Evolutionary conservation across 192 early-diverging fungal species (phyloP).

Genomic region (Powellomyces hirtus): DNA sequence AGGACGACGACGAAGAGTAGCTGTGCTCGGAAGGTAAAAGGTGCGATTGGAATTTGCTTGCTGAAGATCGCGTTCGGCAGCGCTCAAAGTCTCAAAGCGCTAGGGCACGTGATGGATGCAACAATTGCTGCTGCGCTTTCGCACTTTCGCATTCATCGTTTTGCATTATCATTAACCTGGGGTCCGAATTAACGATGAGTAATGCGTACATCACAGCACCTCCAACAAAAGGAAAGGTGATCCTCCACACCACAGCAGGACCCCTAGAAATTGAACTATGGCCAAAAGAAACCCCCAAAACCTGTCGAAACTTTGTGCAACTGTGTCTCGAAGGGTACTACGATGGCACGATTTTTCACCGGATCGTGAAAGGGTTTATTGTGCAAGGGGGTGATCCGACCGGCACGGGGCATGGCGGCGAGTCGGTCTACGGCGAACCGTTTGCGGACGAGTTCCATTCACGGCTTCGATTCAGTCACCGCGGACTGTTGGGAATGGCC

Average conservation of each 20-base stretch:
- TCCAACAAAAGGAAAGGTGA: conserved; percentile 51
- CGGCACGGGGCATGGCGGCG: conserved; percentile 71
- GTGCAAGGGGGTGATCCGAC: conserved; percentile 95
- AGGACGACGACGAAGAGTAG: too few relatives aligned
- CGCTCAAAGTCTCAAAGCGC: too few relatives aligned
- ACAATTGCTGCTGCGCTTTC: too few relatives aligned
- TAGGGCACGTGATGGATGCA: too few relatives aligned
- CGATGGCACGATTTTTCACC: conserved; percentile 85
- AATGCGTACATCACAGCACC: conserved; percentile 47
- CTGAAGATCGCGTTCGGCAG: too few relatives aligned
- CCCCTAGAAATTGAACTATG: conserved; percentile 88
- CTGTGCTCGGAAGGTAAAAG: too few relatives aligned
- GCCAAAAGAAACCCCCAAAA: conserved; percentile 89
- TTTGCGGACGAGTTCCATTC: conserved; percentile 94
- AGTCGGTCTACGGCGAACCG: conserved; percentile 78
- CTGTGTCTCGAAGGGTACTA: conserved; percentile 82
- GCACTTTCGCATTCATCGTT: too few relatives aligned
- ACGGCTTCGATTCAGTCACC: conserved; percentile 79
- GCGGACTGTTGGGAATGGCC: conserved; percentile 81
- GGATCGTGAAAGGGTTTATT: conserved; percentile 86
- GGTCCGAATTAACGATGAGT: too few relatives aligned
- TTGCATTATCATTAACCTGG: too few relatives aligned
- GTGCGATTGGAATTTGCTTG: too few relatives aligned
- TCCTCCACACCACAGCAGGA: conserved; percentile 80
- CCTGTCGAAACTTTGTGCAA: conserved; percentile 87